Conservation (phyloP, 2,329 filamentous ascomycete genomes). For the Pochonia chlamydosporia region DNA sequence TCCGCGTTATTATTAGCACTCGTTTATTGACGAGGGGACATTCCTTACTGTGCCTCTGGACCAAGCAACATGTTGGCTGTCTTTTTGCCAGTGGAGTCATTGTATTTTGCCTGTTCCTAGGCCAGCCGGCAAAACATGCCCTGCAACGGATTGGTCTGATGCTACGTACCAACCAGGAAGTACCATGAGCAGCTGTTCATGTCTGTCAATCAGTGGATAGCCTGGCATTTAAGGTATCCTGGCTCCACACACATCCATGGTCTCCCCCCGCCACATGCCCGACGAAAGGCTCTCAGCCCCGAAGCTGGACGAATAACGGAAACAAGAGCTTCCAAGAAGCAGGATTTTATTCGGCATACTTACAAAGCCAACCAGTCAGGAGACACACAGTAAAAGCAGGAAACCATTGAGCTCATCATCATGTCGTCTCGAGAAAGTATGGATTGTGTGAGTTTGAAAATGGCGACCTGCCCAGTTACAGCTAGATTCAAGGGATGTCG, state of each 20-base stretch:
- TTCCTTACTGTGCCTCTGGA: too few species aligned
- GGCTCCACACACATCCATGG: background rate
- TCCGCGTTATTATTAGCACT: too few species aligned
- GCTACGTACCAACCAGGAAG: background rate
- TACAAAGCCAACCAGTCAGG: background rate
- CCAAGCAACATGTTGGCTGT: too few species aligned
- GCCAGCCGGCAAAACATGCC: background rate
- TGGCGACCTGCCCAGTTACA: background rate
- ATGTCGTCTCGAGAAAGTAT: background rate
- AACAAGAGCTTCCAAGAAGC: background rate
- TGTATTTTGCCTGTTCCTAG: background rate
- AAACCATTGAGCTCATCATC: background rate
- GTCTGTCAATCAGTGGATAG: background rate
- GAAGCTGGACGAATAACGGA: background rate
- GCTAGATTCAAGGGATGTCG: background rate
- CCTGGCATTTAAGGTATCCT: slow-evolving; percentile 2
- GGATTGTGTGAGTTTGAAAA: background rate
- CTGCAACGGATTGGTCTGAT: background rate
- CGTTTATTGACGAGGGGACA: background rate
- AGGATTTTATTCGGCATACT: background rate
- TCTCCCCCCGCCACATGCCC: background rate
- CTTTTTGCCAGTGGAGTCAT: too few species aligned
- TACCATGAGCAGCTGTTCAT: background rate
- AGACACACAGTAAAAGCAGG: background rate
- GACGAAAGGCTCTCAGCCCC: background rate